Evolutionary conservation across 805 yeast genomes (phyloP), one percentile per base, ranked within the genome.

Genomic region (Spathaspora passalidarum): DNA sequence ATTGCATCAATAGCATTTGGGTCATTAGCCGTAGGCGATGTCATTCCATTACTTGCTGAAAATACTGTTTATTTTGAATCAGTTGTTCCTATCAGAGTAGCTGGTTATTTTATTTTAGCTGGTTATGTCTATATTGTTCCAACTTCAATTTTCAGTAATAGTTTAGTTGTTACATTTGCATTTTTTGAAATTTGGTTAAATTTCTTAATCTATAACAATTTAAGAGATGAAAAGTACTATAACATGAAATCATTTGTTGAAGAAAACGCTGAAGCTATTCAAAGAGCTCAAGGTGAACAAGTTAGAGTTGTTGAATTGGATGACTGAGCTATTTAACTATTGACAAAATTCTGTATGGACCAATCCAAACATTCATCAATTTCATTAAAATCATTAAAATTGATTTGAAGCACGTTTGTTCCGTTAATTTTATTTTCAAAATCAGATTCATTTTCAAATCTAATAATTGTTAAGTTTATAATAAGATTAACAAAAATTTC

Each of bases 131-230:
- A 80, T 55, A 44, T 75, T 36, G 73, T 74, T 45, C 64, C 65
- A n/a, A 60, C 66, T 38, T 69, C 73, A 17, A 60, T 65, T 19
- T 47, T 84, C n/a, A 80, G 84, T 56, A 84, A 84, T 63, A 82
- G 80, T 56, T 65, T 80, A 39, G 78, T 83, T 3, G 83, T 86
- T 51, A 66, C 76, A 4, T 83, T 76, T 56, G 61, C 80, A 23
- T 83, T 85, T 50, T 56, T 78, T 50, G 94, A 86, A 60, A 74
- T 84, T 25, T 86, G 91, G 89, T 69, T 81, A 56, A 80, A 82
- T 55, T 80, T 83, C 47, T 65, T 85, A 51, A 72, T 83, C 26
- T 84, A 73, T 61, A 78, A 75, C 56, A 73, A 83, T 37, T 66
- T 86, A 48, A 76, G 81, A 55, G 90, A 85, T 49, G 92, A 85